A percentile compares a stretch with the other conserved stretches of the same genome.
Conservation (phyloP, 1,284 basidiomycete genomes). For the Athelia psychrophila region DNA sequence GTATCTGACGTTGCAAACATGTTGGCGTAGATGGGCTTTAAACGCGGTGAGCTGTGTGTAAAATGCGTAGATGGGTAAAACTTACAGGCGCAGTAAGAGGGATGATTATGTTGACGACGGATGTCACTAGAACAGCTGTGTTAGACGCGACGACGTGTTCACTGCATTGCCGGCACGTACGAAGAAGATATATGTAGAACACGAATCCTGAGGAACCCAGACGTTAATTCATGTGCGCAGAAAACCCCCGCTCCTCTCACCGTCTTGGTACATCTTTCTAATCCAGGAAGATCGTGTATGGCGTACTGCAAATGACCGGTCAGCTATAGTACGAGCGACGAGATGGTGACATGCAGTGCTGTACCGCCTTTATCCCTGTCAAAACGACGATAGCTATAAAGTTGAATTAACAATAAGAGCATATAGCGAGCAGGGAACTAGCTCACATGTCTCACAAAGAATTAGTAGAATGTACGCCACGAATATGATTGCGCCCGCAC, state of each 20-base stretch:
- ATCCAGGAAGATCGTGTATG: constrained; percentile 33
- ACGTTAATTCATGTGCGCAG: neutral
- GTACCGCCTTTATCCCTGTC: constrained; percentile 34
- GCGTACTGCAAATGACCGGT: constrained; percentile 23
- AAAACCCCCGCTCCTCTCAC: constrained; percentile 16
- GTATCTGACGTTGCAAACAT: constrained; percentile 37
- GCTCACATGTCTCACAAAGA: constrained; percentile 37
- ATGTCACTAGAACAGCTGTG: constrained; percentile 34
- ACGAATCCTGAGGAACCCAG: constrained; percentile 26
- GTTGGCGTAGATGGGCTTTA: constrained; percentile 14
- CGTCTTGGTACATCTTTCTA: constrained; percentile 37
- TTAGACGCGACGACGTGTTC: neutral
- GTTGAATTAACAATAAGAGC: constrained; percentile 1
- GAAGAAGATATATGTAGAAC: constrained; percentile 38
- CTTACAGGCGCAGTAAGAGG: constrained; percentile 35
- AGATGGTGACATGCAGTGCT: constrained; percentile 28
- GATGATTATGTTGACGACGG: constrained; percentile 36
- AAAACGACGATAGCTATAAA: constrained; percentile 33
- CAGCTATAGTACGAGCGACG: neutral
- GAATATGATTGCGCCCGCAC: constrained; percentile 33
- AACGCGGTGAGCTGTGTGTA: constrained; percentile 21
- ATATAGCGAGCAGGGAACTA: neutral
- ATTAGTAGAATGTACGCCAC: constrained; percentile 36
- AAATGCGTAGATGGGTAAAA: neutral
- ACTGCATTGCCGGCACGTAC: constrained; percentile 20